Evolutionary conservation across 805 yeast species (phyloP), one percentile per base, ranked within the genome.

Genomic region (Pichia phayaonensis): DNA sequence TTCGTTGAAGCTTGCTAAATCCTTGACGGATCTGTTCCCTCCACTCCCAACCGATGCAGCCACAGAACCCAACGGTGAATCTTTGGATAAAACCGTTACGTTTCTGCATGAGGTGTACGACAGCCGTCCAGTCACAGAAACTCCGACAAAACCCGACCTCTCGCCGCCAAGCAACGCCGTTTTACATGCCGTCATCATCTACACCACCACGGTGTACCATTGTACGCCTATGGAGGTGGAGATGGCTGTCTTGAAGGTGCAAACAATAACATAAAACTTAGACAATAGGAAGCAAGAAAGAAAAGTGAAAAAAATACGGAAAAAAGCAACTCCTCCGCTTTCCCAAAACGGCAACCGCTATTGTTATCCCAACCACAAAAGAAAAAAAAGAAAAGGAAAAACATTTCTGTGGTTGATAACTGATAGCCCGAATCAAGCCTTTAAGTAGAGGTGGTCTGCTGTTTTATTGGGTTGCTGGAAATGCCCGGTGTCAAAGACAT

Each of bases 1-100:
- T 41, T 40, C 27, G 4, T 26, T 47, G 3, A 42, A 45, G 18
- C 47, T 51, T n/a, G 51, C 43, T 3, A 34, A 47, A 41, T 47
- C 54, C 2, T 16, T 47, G 2, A 22, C 26, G 8, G 54, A 51
- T 6, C 21, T 47, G 15, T 47, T 51, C 20, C 34, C 38, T 4
- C 29, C 38, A n/a, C 8, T 34, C 6, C n/a, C 38, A 16, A 16
- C 18, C 5, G 38, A 34, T 16, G 11, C 11, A 16, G 3, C 38
- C 20, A 34, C 2, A 16, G 8, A 6, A 1, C 3, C 20, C n/a
- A 34, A 16, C n/a, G n/a, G 38, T n/a, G 11, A 16, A 34, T n/a
- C 38, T 2, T 4, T n/a, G 13, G 8, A 16, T 1, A 11, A 34
- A 34, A n/a, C 38, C 38, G 7, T 34, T 6, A 34, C 10, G 8